phyloP scores from a whole-genome alignment of 768 basidiomycete species.

The Podaxis sp. region DNA sequence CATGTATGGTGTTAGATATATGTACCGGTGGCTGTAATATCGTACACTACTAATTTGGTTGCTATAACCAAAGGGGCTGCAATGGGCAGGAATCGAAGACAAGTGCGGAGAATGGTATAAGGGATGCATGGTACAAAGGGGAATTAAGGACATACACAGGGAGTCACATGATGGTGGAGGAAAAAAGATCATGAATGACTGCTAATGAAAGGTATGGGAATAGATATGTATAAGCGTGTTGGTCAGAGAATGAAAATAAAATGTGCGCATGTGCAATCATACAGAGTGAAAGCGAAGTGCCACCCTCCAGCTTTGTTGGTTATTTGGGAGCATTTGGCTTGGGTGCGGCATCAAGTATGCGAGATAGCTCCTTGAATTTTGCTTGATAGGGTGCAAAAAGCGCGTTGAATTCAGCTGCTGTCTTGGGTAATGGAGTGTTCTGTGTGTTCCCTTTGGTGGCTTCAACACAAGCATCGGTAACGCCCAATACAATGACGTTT shows the following conservation, averaged over 20 bases:
- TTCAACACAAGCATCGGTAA: background rate
- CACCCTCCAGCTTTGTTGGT: background rate
- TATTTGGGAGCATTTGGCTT: background rate
- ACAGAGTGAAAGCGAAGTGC: background rate
- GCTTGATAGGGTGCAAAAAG: constrained; percentile 22
- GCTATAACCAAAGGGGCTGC: background rate
- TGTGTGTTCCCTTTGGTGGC: background rate
- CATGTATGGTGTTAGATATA: constrained; percentile 6
- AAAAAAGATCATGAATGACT: no score
- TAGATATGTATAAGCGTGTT: no score
- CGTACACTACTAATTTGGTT: background rate
- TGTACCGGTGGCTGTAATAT: background rate
- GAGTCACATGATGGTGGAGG: no score
- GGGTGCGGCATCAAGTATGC: constrained; percentile 14
- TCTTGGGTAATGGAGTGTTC: background rate
- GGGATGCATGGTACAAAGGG: background rate
- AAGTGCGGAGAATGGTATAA: background rate
- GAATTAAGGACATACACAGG: background rate
- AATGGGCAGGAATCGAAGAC: background rate
- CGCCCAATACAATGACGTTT: background rate
- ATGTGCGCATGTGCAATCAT: background rate
- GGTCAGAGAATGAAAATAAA: no score
- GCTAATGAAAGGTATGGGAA: no score
- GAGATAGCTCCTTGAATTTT: constrained; percentile 17
- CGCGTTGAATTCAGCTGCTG: constrained; percentile 21